Evolutionary conservation across 306 rosid species (phyloP), one percentile per base, ranked within the genome.

Genomic region (Vigna unguiculata): DNA sequence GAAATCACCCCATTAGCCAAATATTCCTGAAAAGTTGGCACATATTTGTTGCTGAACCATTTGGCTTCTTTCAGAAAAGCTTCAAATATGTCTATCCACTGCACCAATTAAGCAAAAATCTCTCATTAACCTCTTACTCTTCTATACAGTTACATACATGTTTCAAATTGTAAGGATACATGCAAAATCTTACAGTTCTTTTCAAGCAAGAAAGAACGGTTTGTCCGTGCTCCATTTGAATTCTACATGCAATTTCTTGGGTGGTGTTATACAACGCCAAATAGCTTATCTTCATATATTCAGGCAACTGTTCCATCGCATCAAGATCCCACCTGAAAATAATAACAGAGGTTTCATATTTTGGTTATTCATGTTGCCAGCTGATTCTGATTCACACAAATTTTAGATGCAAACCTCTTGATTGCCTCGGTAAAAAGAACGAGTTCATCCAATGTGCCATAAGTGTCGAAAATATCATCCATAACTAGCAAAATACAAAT

Each of bases 11-110:
- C 89, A 55, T 86, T 86, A 22, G 73, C 75, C 70, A 86, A 55
- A 55, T 80, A 80, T 73, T 78, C 80, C 8, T 66, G 10, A 53
- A 76, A 76, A 20, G 24, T 54, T 61, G 89, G 89, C 6, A 51
- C 63, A 47, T 74, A 10, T 24, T 69, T 73, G 0, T 3, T 40
- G 77, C 74, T 77, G 81, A 76, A 83, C 89, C 89, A 86, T 67
- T 77, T 86, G 5, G 89, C 89, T 80, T 86, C 89, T 70, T 74
- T 49, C 2, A 82, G 75, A 77, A 76, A 86, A 72, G 89, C 89
- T 30, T 86, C 87, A 40, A 86, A 83, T 68, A 86, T 69, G 66
- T 86, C 85, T 6, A 83, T 80, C 87, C 89, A 86, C 89, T 86
- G 76, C 66, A 80, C 63, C 74, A 75, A 36, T 46, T n/a, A 34